Conservation (phyloP, 164 flowering plant species). For the Nelumbo lutea region DNA sequence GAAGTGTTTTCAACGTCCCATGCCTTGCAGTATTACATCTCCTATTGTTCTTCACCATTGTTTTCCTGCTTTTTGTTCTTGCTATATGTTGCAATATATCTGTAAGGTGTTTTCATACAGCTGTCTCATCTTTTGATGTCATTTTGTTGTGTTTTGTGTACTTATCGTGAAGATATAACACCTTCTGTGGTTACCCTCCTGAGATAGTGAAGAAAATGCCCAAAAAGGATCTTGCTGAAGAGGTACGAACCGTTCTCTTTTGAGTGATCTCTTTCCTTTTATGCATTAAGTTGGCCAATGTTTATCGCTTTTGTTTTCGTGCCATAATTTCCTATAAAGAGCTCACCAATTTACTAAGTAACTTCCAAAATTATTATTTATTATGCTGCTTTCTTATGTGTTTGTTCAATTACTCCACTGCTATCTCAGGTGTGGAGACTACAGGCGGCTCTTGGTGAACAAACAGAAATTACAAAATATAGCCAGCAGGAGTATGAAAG, state of each 20-base stretch:
- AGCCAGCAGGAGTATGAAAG: constrained; percentile 89
- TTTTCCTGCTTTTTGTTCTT: background rate
- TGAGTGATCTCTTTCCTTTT: background rate
- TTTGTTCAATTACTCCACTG: background rate
- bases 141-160: constrained; percentile 5
- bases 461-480: constrained; percentile 81
- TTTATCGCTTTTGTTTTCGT: no score
- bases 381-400: background rate
- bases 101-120: background rate
- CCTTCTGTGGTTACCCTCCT: constrained; percentile 59
- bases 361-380: background rate
- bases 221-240: constrained; percentile 75
- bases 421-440: constrained; percentile 63
- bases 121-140: background rate
- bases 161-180: constrained; percentile 46
- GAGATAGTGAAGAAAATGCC: constrained; percentile 77
- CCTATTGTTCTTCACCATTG: background rate
- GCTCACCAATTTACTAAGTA: background rate
- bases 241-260: constrained; percentile 29
- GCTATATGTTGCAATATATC: background rate
- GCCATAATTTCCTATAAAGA: background rate
- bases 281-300: background rate
- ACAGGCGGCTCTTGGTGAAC: constrained; percentile 80
- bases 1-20: no score
- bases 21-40: no score